Evolutionary conservation across 352 stramenopile genomes (phyloP), one percentile per base, ranked within the genome.

Genomic region (Pythium plurisporium): DNA sequence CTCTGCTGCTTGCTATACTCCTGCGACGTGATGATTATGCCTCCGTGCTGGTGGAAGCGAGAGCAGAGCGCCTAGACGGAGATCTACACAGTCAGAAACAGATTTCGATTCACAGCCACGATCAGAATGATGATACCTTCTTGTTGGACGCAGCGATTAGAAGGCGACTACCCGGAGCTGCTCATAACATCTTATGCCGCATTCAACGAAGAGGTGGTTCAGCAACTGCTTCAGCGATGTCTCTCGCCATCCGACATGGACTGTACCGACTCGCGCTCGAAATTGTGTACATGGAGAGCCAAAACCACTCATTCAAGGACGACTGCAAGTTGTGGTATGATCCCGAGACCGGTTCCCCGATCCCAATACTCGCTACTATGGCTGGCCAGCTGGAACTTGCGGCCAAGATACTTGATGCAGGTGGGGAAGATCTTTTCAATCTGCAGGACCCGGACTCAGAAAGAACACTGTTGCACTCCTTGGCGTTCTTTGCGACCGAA

Each of bases 361-460:
- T 85, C 19, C 33, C 64, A 0, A 68, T 75, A 37, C 33, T 92
- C 27, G 78, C 79, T 23, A 48, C 86, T 12, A 70, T 80, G 55
- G 76, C 78, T 8, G 73, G 74, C 0, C 72, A 90, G 55, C 36
- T 90, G 15, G 82, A 92, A 41, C 47, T 92, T 12, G 69, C 64
- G 12, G 66, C 70, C 4, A 50, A 88, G 51, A 59, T 92, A 11
- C 48, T 92, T 19, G 79, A 90, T 41, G 12, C 47, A 2, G 36
- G 40, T 31, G 41, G 37, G 14, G 7, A 19, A 22, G 25, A 11
- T 37, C 27, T 46, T n/a, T 3, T 27, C 8, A 7, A 6, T 20
- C 5, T 52, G 29, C 26, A 45, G 8, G 37, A 54, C 14, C 11
- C 22, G 11, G 7, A 29, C 22, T 40, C 49, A 0, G 25, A 19